phyloP scores from a whole-genome alignment of 1,284 basidiomycete species.

The Ceratorhiza oryzae-sativae region DNA sequence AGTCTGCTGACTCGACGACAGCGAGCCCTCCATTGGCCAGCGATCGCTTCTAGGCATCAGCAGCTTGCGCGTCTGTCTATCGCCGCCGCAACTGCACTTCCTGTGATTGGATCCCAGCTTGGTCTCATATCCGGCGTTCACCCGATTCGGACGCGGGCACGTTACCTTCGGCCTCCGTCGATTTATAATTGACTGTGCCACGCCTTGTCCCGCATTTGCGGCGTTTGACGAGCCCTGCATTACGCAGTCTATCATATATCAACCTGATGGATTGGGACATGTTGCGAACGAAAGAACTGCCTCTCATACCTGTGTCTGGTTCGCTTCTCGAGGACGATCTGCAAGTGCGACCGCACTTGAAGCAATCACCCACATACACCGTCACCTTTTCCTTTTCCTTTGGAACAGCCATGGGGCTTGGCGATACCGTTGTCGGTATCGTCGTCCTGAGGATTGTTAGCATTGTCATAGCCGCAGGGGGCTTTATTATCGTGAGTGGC shows the following conservation, averaged over 20 bases:
- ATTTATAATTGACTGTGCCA: slow-evolving; percentile 9
- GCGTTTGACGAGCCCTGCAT: neutral
- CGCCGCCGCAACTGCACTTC: neutral
- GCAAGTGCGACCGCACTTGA: neutral
- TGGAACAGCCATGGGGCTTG: slow-evolving; percentile 18
- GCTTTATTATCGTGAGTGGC: slow-evolving; percentile 23
- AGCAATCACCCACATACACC: slow-evolving; percentile 21
- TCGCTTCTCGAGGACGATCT: slow-evolving; percentile 20
- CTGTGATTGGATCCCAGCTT: slow-evolving; percentile 13
- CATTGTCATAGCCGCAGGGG: slow-evolving; percentile 18
- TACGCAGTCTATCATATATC: slow-evolving; percentile 16
- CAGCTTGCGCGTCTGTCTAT: neutral
- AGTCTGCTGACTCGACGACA: neutral
- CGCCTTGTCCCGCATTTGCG: neutral
- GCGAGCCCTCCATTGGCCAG: neutral
- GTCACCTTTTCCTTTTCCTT: slow-evolving; percentile 31
- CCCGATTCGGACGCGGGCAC: slow-evolving; percentile 27
- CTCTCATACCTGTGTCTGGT: slow-evolving; percentile 7
- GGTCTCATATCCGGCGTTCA: neutral
- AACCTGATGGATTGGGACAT: slow-evolving; percentile 14
- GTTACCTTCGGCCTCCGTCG: slow-evolving; percentile 25
- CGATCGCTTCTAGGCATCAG: neutral
- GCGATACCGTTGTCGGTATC: slow-evolving; percentile 17
- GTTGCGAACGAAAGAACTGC: slow-evolving; percentile 18
- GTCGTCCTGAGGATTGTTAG: slow-evolving; percentile 12